These are phyloP conservation scores for Phytopythium vexans DNA, from an alignment of 352 stramenopile species.

Conservation along the genomic window DNA sequence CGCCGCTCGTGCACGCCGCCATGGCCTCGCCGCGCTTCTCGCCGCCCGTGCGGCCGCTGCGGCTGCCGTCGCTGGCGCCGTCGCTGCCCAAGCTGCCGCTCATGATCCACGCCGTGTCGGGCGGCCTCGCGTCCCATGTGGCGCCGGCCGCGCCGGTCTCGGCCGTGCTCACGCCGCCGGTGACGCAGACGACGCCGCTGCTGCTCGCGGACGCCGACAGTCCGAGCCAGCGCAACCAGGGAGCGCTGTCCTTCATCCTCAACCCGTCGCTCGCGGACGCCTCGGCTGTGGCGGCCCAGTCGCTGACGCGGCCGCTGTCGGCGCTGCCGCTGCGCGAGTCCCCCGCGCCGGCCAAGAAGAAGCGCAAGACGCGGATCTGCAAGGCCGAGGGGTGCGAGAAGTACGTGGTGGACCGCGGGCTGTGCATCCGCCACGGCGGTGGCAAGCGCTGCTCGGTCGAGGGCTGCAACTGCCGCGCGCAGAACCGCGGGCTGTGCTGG, in stretches of 20 bases:
- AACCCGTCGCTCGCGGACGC: conserved; percentile 13
- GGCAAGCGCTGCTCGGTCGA: conserved; percentile 51
- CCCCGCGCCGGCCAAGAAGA: conserved; percentile 19
- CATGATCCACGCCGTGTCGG: conserved; percentile 18
- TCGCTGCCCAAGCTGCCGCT: conserved; percentile 24
- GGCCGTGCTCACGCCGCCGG: no score
- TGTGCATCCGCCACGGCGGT: conserved; percentile 36
- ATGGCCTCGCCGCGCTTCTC: conserved; percentile 16
- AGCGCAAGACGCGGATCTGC: conserved; percentile 44
- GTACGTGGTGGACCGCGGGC: conserved; percentile 48
- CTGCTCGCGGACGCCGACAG: background rate
- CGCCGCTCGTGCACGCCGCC: conserved; percentile 21
- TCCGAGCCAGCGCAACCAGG: conserved; percentile 8
- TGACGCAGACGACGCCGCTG: no score
- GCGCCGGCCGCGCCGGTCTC: conserved; percentile 7
- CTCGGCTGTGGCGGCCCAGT: background rate
- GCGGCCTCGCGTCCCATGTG: conserved; percentile 11
- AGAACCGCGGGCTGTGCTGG: conserved; percentile 56
- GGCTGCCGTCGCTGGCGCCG: conserved; percentile 31
- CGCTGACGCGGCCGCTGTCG: background rate
- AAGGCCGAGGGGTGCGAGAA: conserved; percentile 46
- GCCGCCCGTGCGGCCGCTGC: conserved; percentile 21
- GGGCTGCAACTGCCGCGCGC: conserved; percentile 44
- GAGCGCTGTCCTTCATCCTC: conserved; percentile 31
- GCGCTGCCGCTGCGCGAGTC: background rate